Base-by-base conservation (phyloP, 495 filamentous ascomycete species). In the Trichoderma parareesei region DNA sequence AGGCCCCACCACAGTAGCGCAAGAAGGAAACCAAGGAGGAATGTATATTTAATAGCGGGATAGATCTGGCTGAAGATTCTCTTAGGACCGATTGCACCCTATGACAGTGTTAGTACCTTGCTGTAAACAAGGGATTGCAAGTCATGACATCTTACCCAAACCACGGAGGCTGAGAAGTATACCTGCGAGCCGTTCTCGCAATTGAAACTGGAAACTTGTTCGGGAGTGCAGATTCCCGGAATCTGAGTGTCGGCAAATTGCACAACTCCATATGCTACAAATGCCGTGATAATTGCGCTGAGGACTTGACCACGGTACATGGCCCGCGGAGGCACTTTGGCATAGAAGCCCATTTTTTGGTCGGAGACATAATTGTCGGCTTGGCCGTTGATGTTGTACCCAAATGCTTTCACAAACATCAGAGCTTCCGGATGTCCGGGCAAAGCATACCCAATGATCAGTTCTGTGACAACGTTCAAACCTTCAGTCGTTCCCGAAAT, bases 111-210 rank as follows among this genome's bases (percentile, higher is more conserved):
- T 37, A 57, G 53, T 37, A 16, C 53, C 11, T 5, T 35, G 53
- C 10, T 57, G 18, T 37, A 4, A 55, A n/a, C 27, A 35, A 41
- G 40, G 9, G 37, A 35, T 4, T 33, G 27, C 33, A 37, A 37
- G 20, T 8, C 1, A 5, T 11, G 53, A 6, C 10, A 35, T n/a
- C 53, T 35, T 57, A 57, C 77, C 77, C 77, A 79, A 38, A 79
- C 73, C 2, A 79, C 74, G n/a, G 76, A 73, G 4, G 77, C 72
- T 1, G 77, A 78, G 67, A 79, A 79, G 65, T 78, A 78, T 74
- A 75, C 68, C 77, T 79, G 61, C 72, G 66, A 14, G 70, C 72
- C 38, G 77, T 76, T 57, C 53, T 38, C 53, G 67, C 77, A 79
- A 44, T 69, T 73, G 65, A 78, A 78, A 10, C 71, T 70, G 65